Conservation (phyloP, 768 basidiomycete genomes). For the Mycena filopes region DNA sequence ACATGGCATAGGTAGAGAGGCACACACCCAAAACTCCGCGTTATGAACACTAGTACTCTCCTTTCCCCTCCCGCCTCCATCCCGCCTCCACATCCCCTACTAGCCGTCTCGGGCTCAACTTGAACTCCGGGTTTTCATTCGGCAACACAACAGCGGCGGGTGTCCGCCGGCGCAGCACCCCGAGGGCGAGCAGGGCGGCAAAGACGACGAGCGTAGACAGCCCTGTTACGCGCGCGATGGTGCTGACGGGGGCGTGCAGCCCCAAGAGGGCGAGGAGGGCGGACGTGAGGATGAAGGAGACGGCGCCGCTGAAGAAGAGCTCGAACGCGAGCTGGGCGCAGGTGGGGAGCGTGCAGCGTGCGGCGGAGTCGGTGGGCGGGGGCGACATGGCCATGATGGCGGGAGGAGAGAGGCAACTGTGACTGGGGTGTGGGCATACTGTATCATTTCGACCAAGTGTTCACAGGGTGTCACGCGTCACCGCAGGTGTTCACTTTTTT, state of each 20-base stretch:
- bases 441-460: too few species aligned
- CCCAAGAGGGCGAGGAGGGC: conserved; percentile 22
- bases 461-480: too few species aligned
- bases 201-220: conserved; percentile 17
- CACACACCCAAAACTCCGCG: too few species aligned
- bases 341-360: background rate
- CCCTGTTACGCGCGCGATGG: conserved; percentile 16
- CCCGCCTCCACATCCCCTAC: background rate
- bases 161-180: background rate
- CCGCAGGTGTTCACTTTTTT: too few species aligned
- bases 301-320: conserved; percentile 18
- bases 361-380: too few species aligned
- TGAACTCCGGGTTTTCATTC: conserved; percentile 14
- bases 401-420: background rate
- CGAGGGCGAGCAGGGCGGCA: background rate
- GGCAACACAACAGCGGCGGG: background rate
- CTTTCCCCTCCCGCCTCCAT: too few species aligned
- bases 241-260: background rate
- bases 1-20: too few species aligned
- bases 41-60: too few species aligned
- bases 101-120: background rate
- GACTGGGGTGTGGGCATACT: too few species aligned
- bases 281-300: conserved; percentile 21
- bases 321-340: conserved; percentile 2
- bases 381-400: background rate